Evolutionary conservation across 768 basidiomycete species (phyloP), one percentile per base, ranked within the genome.

Genomic region (Mrakia gelida): DNA sequence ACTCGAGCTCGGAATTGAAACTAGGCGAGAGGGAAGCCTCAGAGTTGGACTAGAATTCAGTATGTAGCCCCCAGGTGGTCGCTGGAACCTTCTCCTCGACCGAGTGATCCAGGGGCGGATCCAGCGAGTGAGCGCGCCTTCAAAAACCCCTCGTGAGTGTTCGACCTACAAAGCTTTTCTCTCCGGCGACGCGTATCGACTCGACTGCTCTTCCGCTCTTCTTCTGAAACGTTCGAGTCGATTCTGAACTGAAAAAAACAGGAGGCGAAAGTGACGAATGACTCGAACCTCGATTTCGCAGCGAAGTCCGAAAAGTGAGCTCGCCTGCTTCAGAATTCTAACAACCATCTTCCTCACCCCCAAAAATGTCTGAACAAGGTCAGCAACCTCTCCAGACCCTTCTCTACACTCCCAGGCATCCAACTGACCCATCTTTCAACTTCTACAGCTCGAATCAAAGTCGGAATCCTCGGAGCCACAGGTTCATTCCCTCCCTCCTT

Each of bases 381-480:
- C 26, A 70, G 67, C 38, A 41, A 11, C 18, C 32, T 52, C 71
- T 62, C 59, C 23, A 34, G 49, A 59, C 30, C 23, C 61, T 73
- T 43, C 41, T 67, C 45, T 68, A 65, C 30, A 59, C 38, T 38
- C 43, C 32, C 28, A 30, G 28, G 6, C 77, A 73, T 63, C 41
- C 59, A 21, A 2, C 34, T 15, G 26, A 28, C 32, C 74, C 68
- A 15, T 6, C 30, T 23, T 18, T 38, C 80, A n/a, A 21, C 75
- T n/a, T 32, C 75, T 52, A 43, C 78, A n/a, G 77, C 81, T 79
- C 81, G 84, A 81, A 82, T 86, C 81, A 86, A 86, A 78, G 85
- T 86, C 80, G 85, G 82, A 78, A 82, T 86, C 79, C 82, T 86
- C 63, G 85, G 85, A 75, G 85, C 85, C 28, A 86, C 85, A 30